Evolutionary conservation across 1,284 basidiomycete genomes (phyloP), one percentile per base, ranked within the genome.

Genomic region (Serendipita sp.): DNA sequence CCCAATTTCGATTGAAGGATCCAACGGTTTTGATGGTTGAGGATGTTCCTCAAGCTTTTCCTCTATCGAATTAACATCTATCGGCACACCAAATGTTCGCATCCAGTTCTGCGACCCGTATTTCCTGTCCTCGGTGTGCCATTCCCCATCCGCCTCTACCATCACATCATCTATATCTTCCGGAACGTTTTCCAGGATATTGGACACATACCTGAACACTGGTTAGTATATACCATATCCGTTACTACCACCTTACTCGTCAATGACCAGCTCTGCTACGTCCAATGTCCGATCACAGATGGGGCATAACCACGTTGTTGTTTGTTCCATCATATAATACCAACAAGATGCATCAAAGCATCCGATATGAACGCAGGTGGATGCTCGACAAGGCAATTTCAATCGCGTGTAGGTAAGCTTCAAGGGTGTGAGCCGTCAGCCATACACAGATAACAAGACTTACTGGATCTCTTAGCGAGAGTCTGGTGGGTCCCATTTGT

Each of bases 301-400:
- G n/a, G 96, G 95, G 72, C 96, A 99, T 44, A 87, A 74, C 89
- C 92, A 99, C 35, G 93, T 93, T 0, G 96, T 96, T 3, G 94
- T 95, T 74, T 92, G 88, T 69, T 95, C 91, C 82, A 97, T 99
- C 71, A 96, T 84, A 26, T 87, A 88, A 69, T 89, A 93, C 91
- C 94, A 99, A 60, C 89, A 92, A 22, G 81, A 80, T 0, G 94
- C 93, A 73, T 99, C 96, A 72, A 99, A 99, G 73, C 96, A 99
- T 70, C 96, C 92, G 1, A 91, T 77, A 72, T 99, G 96, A 26
- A 88, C 83, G 71, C 96, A 99, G 66, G 80, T 77, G 12, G 77
- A 79, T 0, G 95, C 94, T 15, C 95, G 87, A 70, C 90, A 87
- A 1, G 96, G 95, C 0, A 83, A 88, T 32, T 74, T 78, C 64